Percentiles rank a stretch among this genome's conserved stretches.
Conservation (phyloP, 2,329 filamentous ascomycete genomes). For the Pezicula carpinea region DNA sequence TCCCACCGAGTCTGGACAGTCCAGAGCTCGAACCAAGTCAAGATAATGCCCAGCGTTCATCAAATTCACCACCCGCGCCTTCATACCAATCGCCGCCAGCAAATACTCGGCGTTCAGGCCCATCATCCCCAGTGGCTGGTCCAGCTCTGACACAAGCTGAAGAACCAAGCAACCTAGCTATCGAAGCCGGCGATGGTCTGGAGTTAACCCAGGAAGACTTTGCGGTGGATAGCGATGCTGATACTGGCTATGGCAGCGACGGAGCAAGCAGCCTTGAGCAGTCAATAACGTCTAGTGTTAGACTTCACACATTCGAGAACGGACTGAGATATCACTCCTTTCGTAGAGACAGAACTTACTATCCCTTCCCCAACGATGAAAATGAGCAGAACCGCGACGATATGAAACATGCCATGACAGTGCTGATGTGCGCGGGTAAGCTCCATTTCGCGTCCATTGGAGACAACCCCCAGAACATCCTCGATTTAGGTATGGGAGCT, state of each 20-base stretch:
- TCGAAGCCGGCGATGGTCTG: too few relatives aligned
- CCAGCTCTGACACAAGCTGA: too few relatives aligned
- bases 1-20: too few relatives aligned
- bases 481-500: conserved; percentile 9
- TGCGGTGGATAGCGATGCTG: not conserved
- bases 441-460: conserved; percentile 40
- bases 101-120: too few relatives aligned
- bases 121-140: too few relatives aligned
- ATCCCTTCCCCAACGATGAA: conserved; percentile 37
- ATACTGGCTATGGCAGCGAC: conserved; percentile 6
- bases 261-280: conserved; percentile 1
- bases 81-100: too few relatives aligned
- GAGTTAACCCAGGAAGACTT: not conserved
- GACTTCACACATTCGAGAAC: conserved; percentile 47
- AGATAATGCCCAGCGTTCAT: too few relatives aligned
- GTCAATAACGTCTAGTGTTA: conserved; percentile 27
- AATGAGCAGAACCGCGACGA: conserved; percentile 41
- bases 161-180: too few relatives aligned
- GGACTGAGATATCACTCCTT: conserved; percentile 51
- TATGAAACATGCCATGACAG: conserved; percentile 18
- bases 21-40: too few relatives aligned
- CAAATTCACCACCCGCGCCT: too few relatives aligned
- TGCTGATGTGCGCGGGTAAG: conserved; percentile 36
- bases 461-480: conserved; percentile 24
- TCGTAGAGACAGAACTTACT: conserved; percentile 34